phyloP scores from a whole-genome alignment of 257 asterid genomes.

The Rauvolfia tetraphylla region DNA sequence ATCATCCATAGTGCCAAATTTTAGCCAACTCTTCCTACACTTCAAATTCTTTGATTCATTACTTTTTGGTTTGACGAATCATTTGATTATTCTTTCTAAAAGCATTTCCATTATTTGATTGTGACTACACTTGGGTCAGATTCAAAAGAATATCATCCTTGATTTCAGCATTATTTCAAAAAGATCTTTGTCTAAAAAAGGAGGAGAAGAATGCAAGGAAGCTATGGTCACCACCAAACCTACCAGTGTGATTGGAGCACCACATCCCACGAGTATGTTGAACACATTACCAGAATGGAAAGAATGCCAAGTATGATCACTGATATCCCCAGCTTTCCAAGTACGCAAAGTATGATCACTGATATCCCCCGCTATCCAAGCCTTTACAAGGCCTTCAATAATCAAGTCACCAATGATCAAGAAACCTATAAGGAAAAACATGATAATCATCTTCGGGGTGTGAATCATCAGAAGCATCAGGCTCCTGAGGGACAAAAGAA shows the following conservation, averaged over 20 bases:
- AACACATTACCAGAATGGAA: slow-evolving; percentile 34
- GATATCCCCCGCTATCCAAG: slow-evolving; percentile 28
- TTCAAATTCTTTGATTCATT: background rate
- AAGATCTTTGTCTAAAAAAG: slow-evolving; percentile 19
- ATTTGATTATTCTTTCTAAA: slow-evolving; percentile 3
- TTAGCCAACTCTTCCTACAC: background rate
- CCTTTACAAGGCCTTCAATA: slow-evolving; percentile 13
- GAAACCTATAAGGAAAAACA: slow-evolving; percentile 4
- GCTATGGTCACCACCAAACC: slow-evolving; percentile 14
- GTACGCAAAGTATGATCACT: slow-evolving; percentile 28
- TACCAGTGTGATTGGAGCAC: slow-evolving; percentile 25
- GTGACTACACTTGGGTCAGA: slow-evolving; percentile 16
- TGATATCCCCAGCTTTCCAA: slow-evolving; percentile 28
- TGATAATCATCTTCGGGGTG: slow-evolving; percentile 13
- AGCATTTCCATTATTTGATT: slow-evolving; percentile 10
- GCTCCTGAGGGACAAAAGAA: slow-evolving; percentile 38
- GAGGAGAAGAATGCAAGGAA: slow-evolving; percentile 28
- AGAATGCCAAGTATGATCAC: slow-evolving; percentile 31
- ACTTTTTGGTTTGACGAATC: background rate
- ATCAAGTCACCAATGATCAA: slow-evolving; percentile 7
- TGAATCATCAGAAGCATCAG: slow-evolving; percentile 28
- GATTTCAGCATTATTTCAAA: background rate
- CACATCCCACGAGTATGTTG: slow-evolving; percentile 34
- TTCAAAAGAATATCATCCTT: slow-evolving; percentile 9
- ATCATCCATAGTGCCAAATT: background rate